Evolutionary conservation across 768 basidiomycete species (phyloP), one percentile per base, ranked within the genome.

Genomic region (Boletus fagicola): DNA sequence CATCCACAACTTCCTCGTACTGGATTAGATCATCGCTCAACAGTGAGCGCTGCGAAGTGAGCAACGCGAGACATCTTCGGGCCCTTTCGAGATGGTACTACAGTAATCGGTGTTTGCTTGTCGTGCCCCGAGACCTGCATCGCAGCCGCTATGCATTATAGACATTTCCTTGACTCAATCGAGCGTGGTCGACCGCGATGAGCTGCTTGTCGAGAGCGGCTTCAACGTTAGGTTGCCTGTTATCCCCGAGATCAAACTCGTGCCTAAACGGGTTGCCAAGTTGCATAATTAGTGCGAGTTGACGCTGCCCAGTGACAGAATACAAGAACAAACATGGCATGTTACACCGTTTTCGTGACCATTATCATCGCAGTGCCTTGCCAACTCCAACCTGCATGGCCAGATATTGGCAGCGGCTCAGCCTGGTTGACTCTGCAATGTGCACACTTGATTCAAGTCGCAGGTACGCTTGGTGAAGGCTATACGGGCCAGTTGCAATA

Each of bases 1-100:
- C 4, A 0, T 13, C 12, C 5, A 13, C 12, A 5, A 35, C 33
- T 35, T 35, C 12, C 33, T 35, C 12, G 12, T 11, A 33, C 12
- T 33, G 31, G 2, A 12, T 3, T 4, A 12, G 33, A 13, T 35
- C 33, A 35, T 35, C 12, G 12, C 33, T 35, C 33, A 7, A 13
- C 33, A 79, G 80, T 72, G 82, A 33, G 6, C 24, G 45, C n/a
- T 49, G 58, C 15, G 58, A 49, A n/a, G 39, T 11, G 35, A 58
- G 49, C 28, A 33, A 11, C 0, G 57, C 49, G n/a, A 67, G 66
- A 42, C 61, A 68, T 48, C 18, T 58, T 43, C 46, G 53, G 16
- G 58, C 52, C 30, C 48, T 33, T 35, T 63, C 59, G 51, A 68
- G 61, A 46, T 68, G 66, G 26, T 49, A 24, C n/a, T n/a, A n/a